These are phyloP conservation scores for Calocera cornea DNA, from an alignment of 768 basidiomycete species.

Conservation along the genomic window DNA sequence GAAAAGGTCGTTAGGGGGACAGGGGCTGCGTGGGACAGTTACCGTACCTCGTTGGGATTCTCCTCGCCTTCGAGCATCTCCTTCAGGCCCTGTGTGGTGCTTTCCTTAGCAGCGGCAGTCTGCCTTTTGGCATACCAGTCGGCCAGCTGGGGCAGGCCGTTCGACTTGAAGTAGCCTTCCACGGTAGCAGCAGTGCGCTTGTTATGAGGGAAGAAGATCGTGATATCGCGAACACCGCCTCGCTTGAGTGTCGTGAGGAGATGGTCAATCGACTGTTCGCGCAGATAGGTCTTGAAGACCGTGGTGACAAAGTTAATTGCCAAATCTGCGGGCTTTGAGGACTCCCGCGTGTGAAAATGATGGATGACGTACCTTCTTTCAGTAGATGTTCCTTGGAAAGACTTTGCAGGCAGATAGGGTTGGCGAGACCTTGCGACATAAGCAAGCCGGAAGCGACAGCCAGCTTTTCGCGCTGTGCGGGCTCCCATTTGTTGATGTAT, in stretches of 20 bases:
- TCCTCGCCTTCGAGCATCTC: conserved; percentile 61
- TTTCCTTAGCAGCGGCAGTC: conserved; percentile 66
- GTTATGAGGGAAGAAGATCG: conserved; percentile 75
- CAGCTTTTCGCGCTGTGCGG: conserved; percentile 67
- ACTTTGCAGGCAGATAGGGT: conserved; percentile 61
- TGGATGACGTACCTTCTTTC: conserved; percentile 61
- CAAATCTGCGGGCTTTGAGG: conserved; percentile 39
- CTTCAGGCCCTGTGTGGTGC: conserved; percentile 52
- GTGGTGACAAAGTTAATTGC: conserved; percentile 61
- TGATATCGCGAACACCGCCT: conserved; percentile 72
- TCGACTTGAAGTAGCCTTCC: conserved; percentile 77
- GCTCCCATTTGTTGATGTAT: conserved; percentile 74
- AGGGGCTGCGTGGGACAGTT: conserved; percentile 9
- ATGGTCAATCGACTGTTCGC: conserved; percentile 79
- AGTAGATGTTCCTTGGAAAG: conserved; percentile 88
- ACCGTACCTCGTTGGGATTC: conserved; percentile 47
- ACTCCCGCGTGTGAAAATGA: neutral
- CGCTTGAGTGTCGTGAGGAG: conserved; percentile 68
- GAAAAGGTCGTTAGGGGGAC: neutral
- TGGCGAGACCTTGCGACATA: conserved; percentile 69
- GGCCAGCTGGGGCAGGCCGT: conserved; percentile 63
- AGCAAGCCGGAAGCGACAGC: conserved; percentile 68
- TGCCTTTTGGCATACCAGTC: conserved; percentile 95
- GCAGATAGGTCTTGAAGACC: conserved; percentile 69
- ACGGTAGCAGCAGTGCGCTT: conserved; percentile 60